Evolutionary conservation across 257 asterid genomes (phyloP), one percentile per base, ranked within the genome.

Genomic region (Catharanthus roseus): DNA sequence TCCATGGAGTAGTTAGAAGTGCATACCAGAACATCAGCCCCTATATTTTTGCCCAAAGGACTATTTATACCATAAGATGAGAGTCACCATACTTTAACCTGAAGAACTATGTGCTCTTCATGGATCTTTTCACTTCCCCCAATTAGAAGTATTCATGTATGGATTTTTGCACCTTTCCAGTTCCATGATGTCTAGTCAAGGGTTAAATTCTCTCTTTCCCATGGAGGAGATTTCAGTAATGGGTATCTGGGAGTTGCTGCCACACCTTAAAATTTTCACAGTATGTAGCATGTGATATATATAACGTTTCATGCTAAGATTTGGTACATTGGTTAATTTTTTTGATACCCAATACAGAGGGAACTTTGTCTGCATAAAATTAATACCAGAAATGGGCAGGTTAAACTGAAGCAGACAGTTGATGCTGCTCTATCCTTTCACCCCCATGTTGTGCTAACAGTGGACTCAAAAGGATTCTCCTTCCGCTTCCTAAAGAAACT

Each of bases 211-310:
- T 73, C 66, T 88, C 73, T 93, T 88, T 67, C 96, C 96, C 3
- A 85, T 93, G 89, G 97, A 93, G 84, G 95, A 93, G 75, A 89
- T 93, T 77, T 81, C 96, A 23, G 91, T 89, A 31, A 91, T 93
- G 99, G 99, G 99, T 31, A 84, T 89, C 68, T 91, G 93, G 96
- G 99, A 91, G 85, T 78, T 93, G 81, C 65, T 91, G 84, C 99
- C 97, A 0, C 91, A 89, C 85, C 87, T 93, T 73, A 84, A 82
- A 74, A 86, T 71, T 49, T 86, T 95, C 82, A 89, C 91, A 84
- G 97, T 78, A 75, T 38, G 51, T 72, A 70, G 36, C 26, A 51
- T 67, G 39, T 38, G 57, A 60, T 33, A 19, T 6, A 34, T 61
- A 10, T 34, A 19, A 19, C 31, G 28, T 62, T 62, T 34, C 47